A percentile compares a stretch with the other conserved stretches of the same genome.
These are phyloP conservation scores for Eugenia klotzschiana DNA, from an alignment of 441 rosid genomes.

Conservation along the genomic window DNA sequence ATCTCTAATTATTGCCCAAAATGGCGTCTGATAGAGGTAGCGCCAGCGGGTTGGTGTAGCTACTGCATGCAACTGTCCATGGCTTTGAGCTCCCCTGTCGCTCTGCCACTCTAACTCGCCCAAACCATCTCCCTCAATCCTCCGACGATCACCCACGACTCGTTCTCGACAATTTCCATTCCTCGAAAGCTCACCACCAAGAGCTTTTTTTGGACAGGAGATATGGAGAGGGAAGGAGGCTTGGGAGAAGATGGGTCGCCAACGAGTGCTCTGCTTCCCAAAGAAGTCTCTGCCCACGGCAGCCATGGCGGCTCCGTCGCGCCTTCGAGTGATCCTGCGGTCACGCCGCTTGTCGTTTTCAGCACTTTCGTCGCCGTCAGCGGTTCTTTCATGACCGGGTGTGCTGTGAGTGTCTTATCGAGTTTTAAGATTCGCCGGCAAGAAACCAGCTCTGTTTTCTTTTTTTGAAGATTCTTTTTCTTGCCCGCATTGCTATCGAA, in stretches of 20 bases:
- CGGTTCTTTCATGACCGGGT: slow-evolving; percentile 11
- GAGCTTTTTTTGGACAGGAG: neutral
- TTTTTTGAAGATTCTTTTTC: neutral
- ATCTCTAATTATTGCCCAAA: neutral
- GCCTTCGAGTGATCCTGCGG: neutral
- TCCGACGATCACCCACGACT: neutral
- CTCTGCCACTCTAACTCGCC: neutral
- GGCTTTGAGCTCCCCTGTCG: neutral
- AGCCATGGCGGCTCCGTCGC: neutral
- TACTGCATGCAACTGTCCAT: neutral
- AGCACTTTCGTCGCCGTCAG: slow-evolving; percentile 13
- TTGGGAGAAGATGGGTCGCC: neutral
- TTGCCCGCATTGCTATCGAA: neutral
- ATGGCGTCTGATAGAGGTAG: neutral
- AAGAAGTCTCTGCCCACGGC: neutral
- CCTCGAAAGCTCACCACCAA: fast-evolving
- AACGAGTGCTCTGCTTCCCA: neutral
- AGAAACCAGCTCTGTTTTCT: neutral
- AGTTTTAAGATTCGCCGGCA: neutral
- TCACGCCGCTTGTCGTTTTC: slow-evolving; percentile 3
- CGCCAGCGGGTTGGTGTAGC: neutral
- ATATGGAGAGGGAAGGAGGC: neutral
- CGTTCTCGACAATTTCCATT: neutral
- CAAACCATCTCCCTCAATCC: neutral
- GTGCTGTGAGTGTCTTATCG: slow-evolving; percentile 5